phyloP scores from a whole-genome alignment of 768 basidiomycete genomes.

The Asterophora parasitica region DNA sequence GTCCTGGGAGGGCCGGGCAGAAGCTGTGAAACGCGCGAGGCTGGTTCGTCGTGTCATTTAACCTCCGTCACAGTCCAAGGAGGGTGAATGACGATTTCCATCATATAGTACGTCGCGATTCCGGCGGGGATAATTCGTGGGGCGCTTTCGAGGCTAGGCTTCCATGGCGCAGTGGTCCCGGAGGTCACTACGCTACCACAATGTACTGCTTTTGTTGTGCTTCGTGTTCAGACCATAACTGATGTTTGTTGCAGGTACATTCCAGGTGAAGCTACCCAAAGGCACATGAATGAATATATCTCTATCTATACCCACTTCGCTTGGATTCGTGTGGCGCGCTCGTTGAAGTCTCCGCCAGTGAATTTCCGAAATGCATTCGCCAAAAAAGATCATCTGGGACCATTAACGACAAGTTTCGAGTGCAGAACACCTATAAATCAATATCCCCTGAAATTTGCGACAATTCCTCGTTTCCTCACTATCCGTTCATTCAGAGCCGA shows the following conservation, averaged over 20 bases:
- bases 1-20: slow-evolving; percentile 71
- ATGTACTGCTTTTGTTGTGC: slow-evolving; percentile 44
- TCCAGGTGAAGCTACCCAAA: slow-evolving; percentile 78
- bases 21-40: slow-evolving; percentile 67
- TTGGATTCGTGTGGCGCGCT: no score
- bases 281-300: slow-evolving; percentile 27
- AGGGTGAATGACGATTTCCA: neutral
- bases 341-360: no score
- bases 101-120: slow-evolving; percentile 73
- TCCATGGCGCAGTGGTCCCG: slow-evolving; percentile 67
- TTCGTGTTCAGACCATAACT: neutral
- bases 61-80: neutral
- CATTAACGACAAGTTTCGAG: no score
- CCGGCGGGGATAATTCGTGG: slow-evolving; percentile 83
- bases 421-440: no score
- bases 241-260: slow-evolving; percentile 52
- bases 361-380: no score
- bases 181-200: slow-evolving; percentile 82
- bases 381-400: no score
- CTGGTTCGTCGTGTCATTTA: slow-evolving; percentile 42
- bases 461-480: no score
- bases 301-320: no score
- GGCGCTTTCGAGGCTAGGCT: slow-evolving; percentile 72
- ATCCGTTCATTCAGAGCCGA: no score
- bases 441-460: no score